A percentile compares a stretch with the other conserved stretches of the same genome.
Evolutionary conservation across 768 basidiomycete species (phyloP).

Genomic region (Boletus rufocinnamomeus): DNA sequence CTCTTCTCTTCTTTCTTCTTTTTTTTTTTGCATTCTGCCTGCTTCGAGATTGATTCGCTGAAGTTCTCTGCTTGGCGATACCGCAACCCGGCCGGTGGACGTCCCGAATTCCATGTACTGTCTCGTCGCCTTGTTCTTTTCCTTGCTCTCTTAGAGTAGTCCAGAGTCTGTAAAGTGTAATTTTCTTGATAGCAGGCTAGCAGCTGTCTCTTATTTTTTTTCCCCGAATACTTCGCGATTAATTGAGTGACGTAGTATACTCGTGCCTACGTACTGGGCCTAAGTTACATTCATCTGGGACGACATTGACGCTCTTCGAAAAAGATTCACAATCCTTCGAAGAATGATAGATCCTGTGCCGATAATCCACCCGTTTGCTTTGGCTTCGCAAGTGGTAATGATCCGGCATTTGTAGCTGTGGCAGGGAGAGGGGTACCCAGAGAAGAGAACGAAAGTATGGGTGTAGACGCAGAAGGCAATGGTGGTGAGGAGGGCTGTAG

Average conservation of each 20-base stretch:
- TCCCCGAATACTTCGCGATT: not conserved
- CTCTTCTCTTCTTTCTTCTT: too few relatives aligned
- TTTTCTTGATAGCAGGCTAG: not conserved
- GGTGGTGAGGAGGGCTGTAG: conserved; percentile 24
- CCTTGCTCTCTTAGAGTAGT: not conserved
- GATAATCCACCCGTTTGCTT: conserved; percentile 58
- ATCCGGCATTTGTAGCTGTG: conserved; percentile 10
- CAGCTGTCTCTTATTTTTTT: not conserved
- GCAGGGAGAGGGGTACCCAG: conserved; percentile 8
- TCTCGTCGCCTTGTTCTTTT: not conserved
- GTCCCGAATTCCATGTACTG: conserved; percentile 1
- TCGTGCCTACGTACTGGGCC: not conserved
- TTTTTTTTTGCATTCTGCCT: not conserved
- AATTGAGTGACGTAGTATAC: not conserved
- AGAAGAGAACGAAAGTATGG: conserved; percentile 24
- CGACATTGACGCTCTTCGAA: not conserved
- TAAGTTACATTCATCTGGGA: not conserved
- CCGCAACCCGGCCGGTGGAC: not conserved
- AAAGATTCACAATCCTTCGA: conserved; percentile 62
- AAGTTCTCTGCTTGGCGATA: conserved; percentile 5
- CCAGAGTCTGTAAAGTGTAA: not conserved
- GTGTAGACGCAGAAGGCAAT: conserved; percentile 12
- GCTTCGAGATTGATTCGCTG: not conserved
- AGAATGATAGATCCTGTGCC: conserved; percentile 86
- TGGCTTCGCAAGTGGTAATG: conserved; percentile 20